These are phyloP conservation scores for Talaromyces adpressus DNA, from an alignment of 495 filamentous ascomycete genomes.

Conservation along the genomic window DNA sequence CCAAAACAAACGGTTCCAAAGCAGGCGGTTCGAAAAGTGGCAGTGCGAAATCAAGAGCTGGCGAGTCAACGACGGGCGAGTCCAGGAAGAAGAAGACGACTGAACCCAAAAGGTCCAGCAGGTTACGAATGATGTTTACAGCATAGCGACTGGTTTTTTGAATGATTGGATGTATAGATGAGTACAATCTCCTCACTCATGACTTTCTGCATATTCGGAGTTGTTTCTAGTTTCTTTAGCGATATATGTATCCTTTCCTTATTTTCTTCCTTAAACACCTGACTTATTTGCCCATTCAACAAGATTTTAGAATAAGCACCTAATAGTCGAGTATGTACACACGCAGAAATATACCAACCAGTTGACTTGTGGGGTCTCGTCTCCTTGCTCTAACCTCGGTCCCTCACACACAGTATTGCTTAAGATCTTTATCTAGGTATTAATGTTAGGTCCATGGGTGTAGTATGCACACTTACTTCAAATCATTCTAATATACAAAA, in stretches of 20 bases:
- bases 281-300: background rate
- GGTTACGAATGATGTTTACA: constrained; percentile 38
- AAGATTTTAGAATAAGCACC: background rate
- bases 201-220: background rate
- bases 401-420: no score
- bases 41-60: background rate
- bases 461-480: no score
- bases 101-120: constrained; percentile 33
- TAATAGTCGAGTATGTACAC: background rate
- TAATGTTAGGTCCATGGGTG: no score
- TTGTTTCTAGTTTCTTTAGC: background rate
- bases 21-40: background rate
- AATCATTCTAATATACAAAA: no score
- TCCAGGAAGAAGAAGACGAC: constrained; percentile 20
- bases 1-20: background rate
- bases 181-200: background rate
- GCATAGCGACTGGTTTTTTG: constrained; percentile 27
- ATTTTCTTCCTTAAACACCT: background rate
- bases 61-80: background rate
- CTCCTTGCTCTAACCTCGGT: no score
- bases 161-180: background rate
- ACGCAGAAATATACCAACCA: background rate
- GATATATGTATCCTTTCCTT: background rate
- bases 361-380: no score
- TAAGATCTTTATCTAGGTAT: no score